These are phyloP conservation scores for Sporothrix luriei DNA, from an alignment of 2,329 filamentous ascomycete genomes.

Conservation along the genomic window DNA sequence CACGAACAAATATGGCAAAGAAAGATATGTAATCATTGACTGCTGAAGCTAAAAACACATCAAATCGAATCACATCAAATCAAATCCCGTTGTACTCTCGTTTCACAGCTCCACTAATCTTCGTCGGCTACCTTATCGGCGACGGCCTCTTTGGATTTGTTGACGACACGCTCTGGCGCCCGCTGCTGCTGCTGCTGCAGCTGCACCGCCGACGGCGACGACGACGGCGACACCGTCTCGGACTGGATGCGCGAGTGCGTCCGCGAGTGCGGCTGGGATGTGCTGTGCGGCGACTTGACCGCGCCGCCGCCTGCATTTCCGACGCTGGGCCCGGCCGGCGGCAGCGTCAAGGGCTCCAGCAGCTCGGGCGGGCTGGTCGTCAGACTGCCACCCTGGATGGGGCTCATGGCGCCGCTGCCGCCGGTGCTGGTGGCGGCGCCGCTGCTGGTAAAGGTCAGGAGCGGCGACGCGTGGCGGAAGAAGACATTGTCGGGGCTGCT, in stretches of 20 bases:
- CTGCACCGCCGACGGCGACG: background rate
- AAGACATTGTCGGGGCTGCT: constrained; percentile 35
- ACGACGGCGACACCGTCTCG: constrained; percentile 24
- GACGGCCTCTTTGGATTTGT: constrained; percentile 54
- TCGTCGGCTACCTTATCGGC: constrained; percentile 58
- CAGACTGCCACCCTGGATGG: constrained; percentile 51
- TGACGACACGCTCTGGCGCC: constrained; percentile 54
- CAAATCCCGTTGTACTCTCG: too few species aligned
- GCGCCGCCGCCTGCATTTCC: background rate
- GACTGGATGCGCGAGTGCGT: constrained; percentile 31
- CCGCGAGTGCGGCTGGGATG: constrained; percentile 30
- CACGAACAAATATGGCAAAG: background rate
- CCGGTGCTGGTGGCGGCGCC: constrained; percentile 54
- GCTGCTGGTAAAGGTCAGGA: constrained; percentile 73
- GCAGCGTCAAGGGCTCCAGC: constrained; percentile 39
- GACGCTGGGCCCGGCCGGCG: constrained; percentile 30
- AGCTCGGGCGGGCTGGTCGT: constrained; percentile 49
- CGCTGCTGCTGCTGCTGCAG: constrained; percentile 37
- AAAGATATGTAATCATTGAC: background rate
- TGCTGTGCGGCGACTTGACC: background rate
- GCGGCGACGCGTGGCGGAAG: constrained; percentile 70
- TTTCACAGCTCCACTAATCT: constrained; percentile 42
- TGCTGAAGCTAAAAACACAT: constrained; percentile 1
- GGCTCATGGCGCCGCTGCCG: constrained; percentile 49
- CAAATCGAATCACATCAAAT: background rate